Percentiles rank a stretch among this genome's conserved stretches.
These are phyloP conservation scores for Fraxinus americana DNA, from an alignment of 257 asterid species.

Conservation along the genomic window DNA sequence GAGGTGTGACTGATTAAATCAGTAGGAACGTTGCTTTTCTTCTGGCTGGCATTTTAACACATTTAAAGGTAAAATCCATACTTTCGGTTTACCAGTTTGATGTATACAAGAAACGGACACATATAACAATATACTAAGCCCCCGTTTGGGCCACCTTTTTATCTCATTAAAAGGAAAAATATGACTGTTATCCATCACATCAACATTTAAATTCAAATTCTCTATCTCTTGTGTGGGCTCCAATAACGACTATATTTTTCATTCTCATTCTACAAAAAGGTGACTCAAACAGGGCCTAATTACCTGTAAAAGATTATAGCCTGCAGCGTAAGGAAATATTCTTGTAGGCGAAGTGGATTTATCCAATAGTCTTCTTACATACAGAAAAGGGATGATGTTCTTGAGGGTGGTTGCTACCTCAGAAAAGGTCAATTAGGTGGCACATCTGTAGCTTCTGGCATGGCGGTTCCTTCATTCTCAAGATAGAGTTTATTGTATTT, in stretches of 20 bases:
- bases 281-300: too few relatives aligned
- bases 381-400: constrained; percentile 33
- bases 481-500: background rate
- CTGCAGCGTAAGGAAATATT: constrained; percentile 58
- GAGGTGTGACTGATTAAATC: constrained; percentile 76
- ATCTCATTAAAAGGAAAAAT: too few relatives aligned
- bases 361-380: constrained; percentile 56
- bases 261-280: too few relatives aligned
- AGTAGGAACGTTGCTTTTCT: constrained; percentile 79
- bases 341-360: constrained; percentile 58
- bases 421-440: background rate
- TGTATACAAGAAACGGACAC: background rate
- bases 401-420: background rate
- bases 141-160: too few relatives aligned
- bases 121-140: too few relatives aligned
- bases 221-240: too few relatives aligned
- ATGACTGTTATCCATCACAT: too few relatives aligned
- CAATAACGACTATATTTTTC: too few relatives aligned
- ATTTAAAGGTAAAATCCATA: background rate
- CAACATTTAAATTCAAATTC: too few relatives aligned
- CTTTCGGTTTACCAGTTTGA: background rate
- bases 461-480: background rate
- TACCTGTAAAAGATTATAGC: constrained; percentile 67
- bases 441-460: background rate
- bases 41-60: constrained; percentile 62